Evolutionary conservation across 805 yeast genomes (phyloP), one percentile per base, ranked within the genome.

Genomic region (Yarrowia osloensis): DNA sequence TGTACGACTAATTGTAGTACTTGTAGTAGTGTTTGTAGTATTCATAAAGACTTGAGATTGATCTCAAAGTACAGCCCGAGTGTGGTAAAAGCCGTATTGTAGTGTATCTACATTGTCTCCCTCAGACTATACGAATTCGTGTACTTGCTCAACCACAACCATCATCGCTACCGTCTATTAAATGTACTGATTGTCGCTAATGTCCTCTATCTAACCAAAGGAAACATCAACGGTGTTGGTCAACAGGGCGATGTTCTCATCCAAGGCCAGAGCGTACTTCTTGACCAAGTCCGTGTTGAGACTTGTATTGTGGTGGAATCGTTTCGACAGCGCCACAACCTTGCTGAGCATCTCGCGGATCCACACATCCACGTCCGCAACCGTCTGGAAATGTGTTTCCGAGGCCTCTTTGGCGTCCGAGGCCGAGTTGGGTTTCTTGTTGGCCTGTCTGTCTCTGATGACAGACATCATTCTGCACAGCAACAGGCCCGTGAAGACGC

Each of bases 401-500:
- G 63, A 40, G 13, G 63, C 63, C 63, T 57, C 63, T 15, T 57
- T 57, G 7, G 63, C 49, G 17, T 39, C 47, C 2, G 63, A 39
- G 1, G 63, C 49, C 9, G 63, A 39, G 28, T 39, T 40, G 8
- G 49, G 49, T 3, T 39, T 40, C 19, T 57, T 57, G 31, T 28
- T 57, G n/a, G 49, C 63, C 28, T 57, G 63, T 39, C 63, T 24
- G 21, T 57, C 63, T 29, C 63, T 28, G 17, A 57, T 37, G 3
- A 57, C 63, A 12, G 63, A 57, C 63, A 57, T 57, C 24, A 70
- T 69, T 35, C 68, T 55, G 29, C 63, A 40, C 49, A 73, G 68
- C 69, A 72, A 67, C 11, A 72, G 50, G 2, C 72, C 72, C 6
- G 73, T 62, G 52, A 68, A 71, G 28, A 72, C 71, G 1, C 77